Conservation (phyloP, 306 rosid genomes). For the Fragaria iinumae region DNA sequence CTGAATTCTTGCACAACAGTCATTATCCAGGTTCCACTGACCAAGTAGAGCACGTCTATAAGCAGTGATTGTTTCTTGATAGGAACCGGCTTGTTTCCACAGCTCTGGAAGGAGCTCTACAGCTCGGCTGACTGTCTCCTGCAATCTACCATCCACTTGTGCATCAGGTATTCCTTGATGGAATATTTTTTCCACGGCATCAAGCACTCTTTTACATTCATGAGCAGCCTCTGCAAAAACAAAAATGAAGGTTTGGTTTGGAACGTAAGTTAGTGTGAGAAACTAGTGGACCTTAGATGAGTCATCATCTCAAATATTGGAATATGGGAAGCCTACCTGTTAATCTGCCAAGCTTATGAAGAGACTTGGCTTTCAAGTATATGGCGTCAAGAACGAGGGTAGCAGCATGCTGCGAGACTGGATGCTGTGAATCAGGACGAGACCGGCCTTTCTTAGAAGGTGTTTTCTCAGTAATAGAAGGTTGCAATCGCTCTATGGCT, state of each 20-base stretch:
- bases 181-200: constrained; percentile 87
- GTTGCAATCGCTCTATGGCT: constrained; percentile 83
- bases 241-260: constrained; percentile 34
- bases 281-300: not conserved
- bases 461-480: constrained; percentile 58
- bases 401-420: constrained; percentile 89
- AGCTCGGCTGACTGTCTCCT: constrained; percentile 76
- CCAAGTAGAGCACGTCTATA: constrained; percentile 85
- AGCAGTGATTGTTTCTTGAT: constrained; percentile 66
- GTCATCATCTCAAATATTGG: not conserved
- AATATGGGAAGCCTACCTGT: constrained; percentile 41
- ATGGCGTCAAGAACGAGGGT: constrained; percentile 93
- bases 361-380: constrained; percentile 89
- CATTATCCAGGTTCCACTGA: constrained; percentile 90
- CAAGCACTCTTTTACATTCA: constrained; percentile 78
- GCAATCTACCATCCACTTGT: constrained; percentile 82
- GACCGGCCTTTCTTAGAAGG: constrained; percentile 59
- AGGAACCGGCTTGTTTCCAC: constrained; percentile 66
- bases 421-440: constrained; percentile 55
- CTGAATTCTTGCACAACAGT: constrained; percentile 80
- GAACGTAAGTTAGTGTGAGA: constrained; percentile 8
- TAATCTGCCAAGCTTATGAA: constrained; percentile 74
- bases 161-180: constrained; percentile 64
- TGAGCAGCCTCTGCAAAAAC: constrained; percentile 75
- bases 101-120: constrained; percentile 98